Evolutionary conservation across 371 early-diverging fungal genomes (phyloP), one percentile per base, ranked within the genome.

Genomic region (Saksenaea oblongispora): DNA sequence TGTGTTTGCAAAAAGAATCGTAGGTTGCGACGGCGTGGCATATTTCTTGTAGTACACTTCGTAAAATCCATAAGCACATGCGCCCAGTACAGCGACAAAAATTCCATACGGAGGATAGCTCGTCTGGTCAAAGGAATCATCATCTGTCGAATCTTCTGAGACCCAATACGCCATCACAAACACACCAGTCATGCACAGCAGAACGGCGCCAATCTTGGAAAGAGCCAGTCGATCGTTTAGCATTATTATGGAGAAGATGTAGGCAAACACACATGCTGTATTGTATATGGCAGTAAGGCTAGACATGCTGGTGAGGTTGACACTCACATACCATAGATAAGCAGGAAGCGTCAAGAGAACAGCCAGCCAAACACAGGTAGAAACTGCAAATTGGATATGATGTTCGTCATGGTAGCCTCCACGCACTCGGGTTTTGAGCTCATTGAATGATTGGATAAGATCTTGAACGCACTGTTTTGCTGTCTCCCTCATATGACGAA

Each of bases 281-380:
- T 93, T 93, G 83, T 90, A 91, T 35, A 91, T 90, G 18, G 92
- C 94, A 0, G 93, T 93, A 34, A 93, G 70, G 53, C 84, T 91
- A 58, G 91, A 83, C 89, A 91, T 91, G 41, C 88, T 83, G 0
- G 88, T 90, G 57, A 91, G 66, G 15, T 83, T 84, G 39, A 91
- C 87, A 5, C 92, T 89, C 37, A 87, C 70, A 62, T 93, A 93
- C 94, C 94, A 93, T n/a, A 90, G 71, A 64, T 92, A 93, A 15
- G 92, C 84, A 9, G 89, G 85, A 3, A 87, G 59, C 34, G 89
- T 91, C 54, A 91, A 67, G n/a, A 88, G 64, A 3, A 75, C 56
- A 0, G 90, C 79, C 9, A 92, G 75, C 15, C 28, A 51, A 26
- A 72, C 17, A 14, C 64, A 34, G 0, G 65, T 67, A n/a, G 70